A percentile compares a stretch with the other conserved stretches of the same genome.
Conservation (phyloP, 768 basidiomycete species). For the Amanita thiersii region DNA sequence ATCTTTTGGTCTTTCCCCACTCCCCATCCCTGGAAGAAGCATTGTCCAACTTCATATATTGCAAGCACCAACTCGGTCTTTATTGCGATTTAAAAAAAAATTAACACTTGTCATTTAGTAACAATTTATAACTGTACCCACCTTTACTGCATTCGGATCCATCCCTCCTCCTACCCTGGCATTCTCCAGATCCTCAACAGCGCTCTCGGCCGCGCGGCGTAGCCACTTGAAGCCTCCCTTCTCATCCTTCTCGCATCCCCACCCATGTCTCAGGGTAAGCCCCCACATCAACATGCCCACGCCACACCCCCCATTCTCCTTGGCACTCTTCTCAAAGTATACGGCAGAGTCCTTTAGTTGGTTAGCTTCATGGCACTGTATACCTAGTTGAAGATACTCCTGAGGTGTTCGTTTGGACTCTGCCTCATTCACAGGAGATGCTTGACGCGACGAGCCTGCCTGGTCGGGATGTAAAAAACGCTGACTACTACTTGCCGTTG, state of each 20-base stretch:
- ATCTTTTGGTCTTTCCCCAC: constrained; percentile 82
- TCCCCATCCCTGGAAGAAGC: constrained; percentile 92
- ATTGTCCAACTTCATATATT: constrained; percentile 88
- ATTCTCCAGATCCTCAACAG: constrained; percentile 68
- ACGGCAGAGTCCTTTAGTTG: constrained; percentile 57
- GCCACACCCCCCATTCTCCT: constrained; percentile 67
- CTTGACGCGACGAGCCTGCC: constrained; percentile 5
- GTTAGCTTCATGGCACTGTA: constrained; percentile 71
- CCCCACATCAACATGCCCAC: constrained; percentile 95
- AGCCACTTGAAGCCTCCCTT: constrained; percentile 77
- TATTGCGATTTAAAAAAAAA: constrained; percentile 5
- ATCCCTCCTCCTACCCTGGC: constrained; percentile 39
- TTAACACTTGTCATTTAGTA: background rate
- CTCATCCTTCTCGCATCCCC: constrained; percentile 81
- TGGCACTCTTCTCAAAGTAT: constrained; percentile 75
- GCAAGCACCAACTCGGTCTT: constrained; percentile 81
- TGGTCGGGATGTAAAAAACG: background rate
- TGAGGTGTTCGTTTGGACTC: constrained; percentile 37
- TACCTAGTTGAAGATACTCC: constrained; percentile 69
- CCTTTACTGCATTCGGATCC: constrained; percentile 48
- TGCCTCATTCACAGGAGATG: constrained; percentile 10
- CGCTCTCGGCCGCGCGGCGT: constrained; percentile 71
- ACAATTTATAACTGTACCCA: constrained; percentile 15
- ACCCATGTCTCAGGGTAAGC: constrained; percentile 75
- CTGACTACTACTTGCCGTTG: constrained; percentile 6